A percentile compares a stretch with the other conserved stretches of the same genome.
phyloP scores from a whole-genome alignment of 2,329 filamentous ascomycete species.

The Colletotrichum orbiculare region DNA sequence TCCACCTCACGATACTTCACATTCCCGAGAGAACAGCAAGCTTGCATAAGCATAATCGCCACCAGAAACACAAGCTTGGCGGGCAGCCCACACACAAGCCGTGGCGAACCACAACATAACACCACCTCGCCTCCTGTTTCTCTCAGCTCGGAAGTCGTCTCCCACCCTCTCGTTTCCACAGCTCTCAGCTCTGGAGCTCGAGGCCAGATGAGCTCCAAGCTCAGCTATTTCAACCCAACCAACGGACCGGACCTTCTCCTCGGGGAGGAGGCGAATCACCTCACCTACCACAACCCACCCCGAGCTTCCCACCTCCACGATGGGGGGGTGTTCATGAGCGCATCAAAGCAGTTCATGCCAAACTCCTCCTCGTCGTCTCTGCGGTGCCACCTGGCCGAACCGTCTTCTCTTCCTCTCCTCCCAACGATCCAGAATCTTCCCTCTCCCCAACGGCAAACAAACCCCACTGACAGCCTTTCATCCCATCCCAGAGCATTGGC shows the following conservation, averaged over 20 bases:
- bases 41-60: slow-evolving; percentile 18
- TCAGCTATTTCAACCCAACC: no score
- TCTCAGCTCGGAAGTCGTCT: no score
- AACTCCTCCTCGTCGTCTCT: not conserved
- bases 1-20: not conserved
- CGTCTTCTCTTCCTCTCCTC: slow-evolving; percentile 1
- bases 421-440: not conserved
- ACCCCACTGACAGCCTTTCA: not conserved
- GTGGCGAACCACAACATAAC: no score
- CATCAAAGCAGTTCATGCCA: slow-evolving; percentile 27
- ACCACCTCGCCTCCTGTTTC: no score
- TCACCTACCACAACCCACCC: slow-evolving; percentile 4
- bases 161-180: no score
- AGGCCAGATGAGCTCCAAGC: not conserved
- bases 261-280: no score
- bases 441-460: not conserved
- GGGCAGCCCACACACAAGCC: not conserved
- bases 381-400: not conserved
- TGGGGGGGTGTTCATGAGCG: not conserved
- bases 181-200: not conserved
- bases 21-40: slow-evolving; percentile 11
- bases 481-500: slow-evolving; percentile 21
- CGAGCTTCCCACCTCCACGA: not conserved
- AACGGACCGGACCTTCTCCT: no score
- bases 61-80: slow-evolving; percentile 6